Evolutionary conservation across 2,329 filamentous ascomycete species (phyloP), one percentile per base, ranked within the genome.

Genomic region (Elsinoe necatrix): DNA sequence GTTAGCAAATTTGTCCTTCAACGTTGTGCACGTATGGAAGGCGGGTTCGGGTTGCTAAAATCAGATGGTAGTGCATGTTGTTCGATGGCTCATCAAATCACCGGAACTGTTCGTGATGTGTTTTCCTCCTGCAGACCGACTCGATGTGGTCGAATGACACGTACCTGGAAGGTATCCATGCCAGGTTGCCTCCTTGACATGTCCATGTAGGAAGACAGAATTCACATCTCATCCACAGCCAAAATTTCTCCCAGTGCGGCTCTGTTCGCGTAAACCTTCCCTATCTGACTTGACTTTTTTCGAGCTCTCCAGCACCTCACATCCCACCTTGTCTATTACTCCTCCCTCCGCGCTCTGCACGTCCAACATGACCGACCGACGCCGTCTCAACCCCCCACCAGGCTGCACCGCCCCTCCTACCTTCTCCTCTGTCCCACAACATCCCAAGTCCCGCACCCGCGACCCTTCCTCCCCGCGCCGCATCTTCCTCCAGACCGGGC

Each of bases 401-500:
- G 87, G 88, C 55, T 81, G 82, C 25, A 97, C 90, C 7, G 73
- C 79, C 31, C 81, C 89, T 14, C 89, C 90, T 0, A 73, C 89
- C 2, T 96, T 85, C 67, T 80, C 75, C 51, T 73, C 75, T 21
- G 66, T 74, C 14, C 70, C 74, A 41, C 71, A 82, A 62, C 66
- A 75, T 48, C 72, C 72, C 61, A 79, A 83, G 60, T 71, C 73
- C 50, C 77, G 83, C 61, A 75, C 77, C 57, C 80, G 88, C 68
- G 77, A 81, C 57, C 76, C 84, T 72, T 93, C 89, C 0, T 67
- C 97, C 20, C 80, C 84, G 35, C 87, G 93, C 63, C 98, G 98
- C 73, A 79, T 95, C 21, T 80, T 98, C 31, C 81, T 98, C 54
- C 91, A 96, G 71, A 83, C 97, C 64, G 93, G 98, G 70, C 96